Percentiles rank a stretch among this genome's conserved stretches.
phyloP scores from a whole-genome alignment of 305 asterid species.

The Euphrasia arctica region DNA sequence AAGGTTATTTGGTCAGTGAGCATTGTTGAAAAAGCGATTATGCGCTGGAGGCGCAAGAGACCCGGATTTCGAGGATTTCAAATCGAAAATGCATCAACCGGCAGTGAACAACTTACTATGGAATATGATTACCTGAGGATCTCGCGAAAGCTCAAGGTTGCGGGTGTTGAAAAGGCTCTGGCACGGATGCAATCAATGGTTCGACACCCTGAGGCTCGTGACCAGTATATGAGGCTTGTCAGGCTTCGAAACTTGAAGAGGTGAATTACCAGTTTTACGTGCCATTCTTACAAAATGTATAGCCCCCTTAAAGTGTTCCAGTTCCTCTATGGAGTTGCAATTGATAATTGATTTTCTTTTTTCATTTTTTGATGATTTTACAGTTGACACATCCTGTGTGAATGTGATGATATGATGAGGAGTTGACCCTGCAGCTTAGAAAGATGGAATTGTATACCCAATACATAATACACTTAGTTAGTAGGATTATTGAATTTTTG shows the following conservation, averaged over 20 bases:
- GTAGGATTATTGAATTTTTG: no score
- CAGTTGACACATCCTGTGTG: no score
- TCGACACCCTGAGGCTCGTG: conserved; percentile 33
- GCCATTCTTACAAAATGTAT: no score
- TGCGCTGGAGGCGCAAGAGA: conserved; percentile 36
- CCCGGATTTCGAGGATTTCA: not conserved
- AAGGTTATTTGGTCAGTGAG: conserved; percentile 33
- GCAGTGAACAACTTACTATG: not conserved
- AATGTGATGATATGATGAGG: no score
- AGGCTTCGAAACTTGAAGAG: conserved; percentile 24
- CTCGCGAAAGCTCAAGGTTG: conserved; percentile 18
- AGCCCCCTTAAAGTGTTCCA: no score
- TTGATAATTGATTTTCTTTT: no score
- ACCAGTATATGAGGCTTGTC: conserved; percentile 30
- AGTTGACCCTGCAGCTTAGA: no score
- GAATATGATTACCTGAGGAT: not conserved
- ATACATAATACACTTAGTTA: no score
- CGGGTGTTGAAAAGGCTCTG: conserved; percentile 29
- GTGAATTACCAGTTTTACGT: no score
- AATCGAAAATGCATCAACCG: not conserved
- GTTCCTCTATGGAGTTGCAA: no score
- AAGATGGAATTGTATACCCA: no score
- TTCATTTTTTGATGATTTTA: no score
- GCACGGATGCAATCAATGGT: conserved; percentile 32
- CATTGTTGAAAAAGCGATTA: conserved; percentile 32